Evolutionary conservation across 768 basidiomycete species (phyloP).

Genomic region (Strobilomyces dryophilus): DNA sequence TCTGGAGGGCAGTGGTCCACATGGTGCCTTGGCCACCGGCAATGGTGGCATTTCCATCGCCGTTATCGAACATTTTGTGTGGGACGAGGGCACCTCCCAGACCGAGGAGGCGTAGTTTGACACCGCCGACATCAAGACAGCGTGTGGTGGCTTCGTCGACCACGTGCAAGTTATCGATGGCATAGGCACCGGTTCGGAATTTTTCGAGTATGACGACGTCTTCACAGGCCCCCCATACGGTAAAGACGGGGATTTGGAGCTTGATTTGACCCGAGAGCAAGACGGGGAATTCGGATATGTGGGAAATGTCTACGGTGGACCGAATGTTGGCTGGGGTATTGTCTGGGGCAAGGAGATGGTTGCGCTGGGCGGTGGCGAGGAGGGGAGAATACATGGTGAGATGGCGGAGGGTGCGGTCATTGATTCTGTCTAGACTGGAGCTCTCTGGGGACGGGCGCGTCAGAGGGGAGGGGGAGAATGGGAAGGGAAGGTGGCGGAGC

Average conservation of each 20-base stretch:
- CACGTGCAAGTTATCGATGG: conserved; percentile 86
- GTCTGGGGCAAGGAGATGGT: conserved; percentile 70
- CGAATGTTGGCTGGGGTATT: conserved; percentile 68
- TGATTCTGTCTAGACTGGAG: conserved; percentile 81
- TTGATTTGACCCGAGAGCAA: conserved; percentile 88
- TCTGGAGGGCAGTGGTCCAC: conserved; percentile 97
- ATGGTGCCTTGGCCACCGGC: conserved; percentile 97
- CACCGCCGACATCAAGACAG: conserved; percentile 85
- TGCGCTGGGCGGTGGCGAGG: conserved; percentile 77
- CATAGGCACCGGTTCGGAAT: conserved; percentile 77
- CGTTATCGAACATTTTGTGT: conserved; percentile 94
- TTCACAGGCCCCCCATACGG: conserved; percentile 97
- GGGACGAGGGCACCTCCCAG: conserved; percentile 92
- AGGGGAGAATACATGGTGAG: conserved; percentile 95
- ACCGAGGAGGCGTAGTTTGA: conserved; percentile 92
- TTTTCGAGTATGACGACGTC: conserved; percentile 92
- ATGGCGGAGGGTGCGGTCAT: conserved; percentile 94
- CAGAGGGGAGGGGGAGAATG: conserved; percentile 6
- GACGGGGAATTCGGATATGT: conserved; percentile 91
- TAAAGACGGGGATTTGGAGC: conserved; percentile 89
- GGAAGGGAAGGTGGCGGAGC: neutral
- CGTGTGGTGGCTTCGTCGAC: conserved; percentile 96
- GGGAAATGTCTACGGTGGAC: conserved; percentile 65
- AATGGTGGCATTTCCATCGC: conserved; percentile 93
- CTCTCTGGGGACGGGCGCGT: conserved; percentile 48